Percentiles rank a stretch among this genome's conserved stretches.
Conservation (phyloP, 1,284 basidiomycete genomes). For the Marasmius oreades region DNA sequence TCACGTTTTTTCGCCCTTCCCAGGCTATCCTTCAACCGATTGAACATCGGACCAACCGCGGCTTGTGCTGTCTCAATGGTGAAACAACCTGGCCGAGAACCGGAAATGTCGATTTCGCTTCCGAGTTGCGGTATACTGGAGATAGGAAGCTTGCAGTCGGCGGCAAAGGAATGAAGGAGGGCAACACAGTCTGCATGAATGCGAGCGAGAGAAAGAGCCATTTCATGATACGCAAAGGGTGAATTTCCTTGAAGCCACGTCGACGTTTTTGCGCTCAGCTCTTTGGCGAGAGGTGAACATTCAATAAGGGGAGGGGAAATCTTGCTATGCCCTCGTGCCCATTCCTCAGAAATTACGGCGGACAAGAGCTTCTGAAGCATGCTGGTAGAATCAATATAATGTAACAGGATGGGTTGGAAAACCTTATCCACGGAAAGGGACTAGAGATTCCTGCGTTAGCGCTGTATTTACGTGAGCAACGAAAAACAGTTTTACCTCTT, state of each 20-base stretch:
- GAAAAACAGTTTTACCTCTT: conserved; percentile 40
- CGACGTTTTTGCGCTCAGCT: conserved; percentile 66
- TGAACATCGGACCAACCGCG: conserved; percentile 72
- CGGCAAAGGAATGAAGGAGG: conserved; percentile 77
- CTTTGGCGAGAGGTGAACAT: conserved; percentile 56
- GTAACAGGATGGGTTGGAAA: conserved; percentile 69
- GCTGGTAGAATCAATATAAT: conserved; percentile 83
- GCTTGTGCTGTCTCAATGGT: conserved; percentile 78
- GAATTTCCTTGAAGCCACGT: conserved; percentile 72
- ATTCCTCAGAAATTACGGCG: conserved; percentile 88
- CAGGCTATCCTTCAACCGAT: conserved; percentile 68
- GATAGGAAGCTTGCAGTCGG: conserved; percentile 83
- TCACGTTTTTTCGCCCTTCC: conserved; percentile 79
- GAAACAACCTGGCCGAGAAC: conserved; percentile 66
- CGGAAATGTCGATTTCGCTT: conserved; percentile 73
- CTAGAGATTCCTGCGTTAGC: conserved; percentile 21
- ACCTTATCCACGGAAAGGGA: conserved; percentile 46
- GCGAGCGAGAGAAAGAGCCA: conserved; percentile 78
- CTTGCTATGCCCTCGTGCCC: conserved; percentile 63
- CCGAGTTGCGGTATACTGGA: conserved; percentile 81
- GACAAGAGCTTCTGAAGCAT: conserved; percentile 90
- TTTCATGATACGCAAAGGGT: conserved; percentile 88
- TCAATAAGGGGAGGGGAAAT: conserved; percentile 44
- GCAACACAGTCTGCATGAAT: conserved; percentile 81
- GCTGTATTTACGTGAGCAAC: background rate